phyloP scores from a whole-genome alignment of 441 rosid genomes.

The Corymbia citriodora region DNA sequence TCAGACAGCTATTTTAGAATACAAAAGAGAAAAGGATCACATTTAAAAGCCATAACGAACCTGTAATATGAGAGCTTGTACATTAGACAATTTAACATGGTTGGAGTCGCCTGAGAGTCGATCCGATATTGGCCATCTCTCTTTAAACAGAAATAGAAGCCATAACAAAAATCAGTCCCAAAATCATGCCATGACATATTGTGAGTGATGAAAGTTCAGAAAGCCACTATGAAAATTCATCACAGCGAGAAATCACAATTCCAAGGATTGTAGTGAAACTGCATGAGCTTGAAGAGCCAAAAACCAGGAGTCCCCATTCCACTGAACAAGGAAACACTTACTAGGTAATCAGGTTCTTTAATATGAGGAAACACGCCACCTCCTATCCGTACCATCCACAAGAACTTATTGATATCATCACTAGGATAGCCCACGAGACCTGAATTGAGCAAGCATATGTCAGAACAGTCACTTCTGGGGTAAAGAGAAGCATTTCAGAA shows the following conservation, averaged over 20 bases:
- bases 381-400: slow-evolving; percentile 99
- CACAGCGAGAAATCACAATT: not conserved
- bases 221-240: not conserved
- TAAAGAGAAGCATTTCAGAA: slow-evolving; percentile 10
- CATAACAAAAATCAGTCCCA: not conserved
- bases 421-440: slow-evolving; percentile 99
- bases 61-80: slow-evolving; percentile 97
- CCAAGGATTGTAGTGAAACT: not conserved
- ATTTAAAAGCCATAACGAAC: slow-evolving; percentile 22
- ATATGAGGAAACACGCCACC: slow-evolving; percentile 99
- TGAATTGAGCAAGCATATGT: slow-evolving; percentile 25
- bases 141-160: slow-evolving; percentile 28
- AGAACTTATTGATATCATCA: slow-evolving; percentile 96
- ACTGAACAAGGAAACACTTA: slow-evolving; percentile 16
- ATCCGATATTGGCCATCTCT: slow-evolving; percentile 97
- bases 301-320: not conserved
- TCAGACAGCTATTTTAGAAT: slow-evolving; percentile 3
- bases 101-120: slow-evolving; percentile 90
- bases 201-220: not conserved
- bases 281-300: not conserved
- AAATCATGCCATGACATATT: not conserved
- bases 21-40: not conserved
- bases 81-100: slow-evolving; percentile 96
- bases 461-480: slow-evolving; percentile 18
- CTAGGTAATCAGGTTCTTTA: slow-evolving; percentile 97